Base-by-base conservation (phyloP, 805 yeast species). In the Brettanomyces bruxellensis region DNA sequence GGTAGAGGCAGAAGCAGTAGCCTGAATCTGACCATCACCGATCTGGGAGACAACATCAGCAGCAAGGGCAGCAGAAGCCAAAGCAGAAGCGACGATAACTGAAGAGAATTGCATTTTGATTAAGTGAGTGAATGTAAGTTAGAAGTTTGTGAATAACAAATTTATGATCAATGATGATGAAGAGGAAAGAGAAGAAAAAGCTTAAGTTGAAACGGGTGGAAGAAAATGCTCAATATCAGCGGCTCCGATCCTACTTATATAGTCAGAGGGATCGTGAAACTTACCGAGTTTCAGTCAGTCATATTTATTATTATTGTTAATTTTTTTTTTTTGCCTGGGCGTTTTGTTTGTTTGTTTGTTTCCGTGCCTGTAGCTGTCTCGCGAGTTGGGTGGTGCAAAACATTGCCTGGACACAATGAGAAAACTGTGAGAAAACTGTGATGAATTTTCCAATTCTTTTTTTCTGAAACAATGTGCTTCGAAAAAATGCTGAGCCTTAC, bases 1-100 rank as follows among this genome's bases (percentile, higher is more conserved):
- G 14, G 51, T 18, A 25, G 42, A 30, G 22, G 52, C 46, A n/a
- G 56, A 39, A 30, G 57, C 49, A 38, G 56, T 49, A 41, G 71
- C 72, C 62, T 77, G 82, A 62, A 77, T 65, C 65, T 78, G 83
- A 58, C 83, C 83, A 51, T 78, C 84, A 56, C 72, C 71, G 49
- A 79, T 77, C 66, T 78, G 83, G 52, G 79, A 68, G 46, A 79
- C 59, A 42, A 66, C 75, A 48, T 43, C 54, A 44, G 60, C 54
- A 44, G 60, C 69, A 46, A 59, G 65, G 42, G 57, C 58, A 41
- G 67, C 55, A 49, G 68, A 65, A 53, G 57, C 53, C 40, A 64
- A 53, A 36, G 65, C 49, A 38, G 64, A 49, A 38, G 61, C 50
- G 32, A 28, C 9, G 11, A 28, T 50, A 43, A 49, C 43, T 3